phyloP scores from a whole-genome alignment of 2,329 filamentous ascomycete species.

The Pestalotiopsis sp. region DNA sequence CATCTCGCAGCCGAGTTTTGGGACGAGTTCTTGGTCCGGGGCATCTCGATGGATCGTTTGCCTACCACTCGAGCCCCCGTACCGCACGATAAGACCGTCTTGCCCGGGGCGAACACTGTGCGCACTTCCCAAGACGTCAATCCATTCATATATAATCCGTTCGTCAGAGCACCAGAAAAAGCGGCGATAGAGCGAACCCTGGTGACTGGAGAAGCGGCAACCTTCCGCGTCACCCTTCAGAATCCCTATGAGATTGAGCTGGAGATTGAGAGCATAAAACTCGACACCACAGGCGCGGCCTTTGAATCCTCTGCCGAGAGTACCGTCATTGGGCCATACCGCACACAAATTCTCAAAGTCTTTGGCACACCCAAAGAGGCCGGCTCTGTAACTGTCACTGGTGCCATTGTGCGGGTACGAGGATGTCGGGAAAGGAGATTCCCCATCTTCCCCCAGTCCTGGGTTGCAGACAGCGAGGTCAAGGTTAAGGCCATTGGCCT shows the following conservation, averaged over 20 bases:
- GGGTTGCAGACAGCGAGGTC: slow-evolving; percentile 68
- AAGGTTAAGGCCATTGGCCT: slow-evolving; percentile 81
- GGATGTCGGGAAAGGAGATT: slow-evolving; percentile 84
- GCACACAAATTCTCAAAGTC: slow-evolving; percentile 78
- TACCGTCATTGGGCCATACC: slow-evolving; percentile 76
- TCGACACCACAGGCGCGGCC: slow-evolving; percentile 73
- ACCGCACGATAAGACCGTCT: slow-evolving; percentile 60
- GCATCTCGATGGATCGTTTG: slow-evolving; percentile 69
- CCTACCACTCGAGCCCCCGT: slow-evolving; percentile 64
- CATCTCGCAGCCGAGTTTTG: slow-evolving; percentile 84
- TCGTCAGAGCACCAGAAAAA: slow-evolving; percentile 69
- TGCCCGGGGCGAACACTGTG: slow-evolving; percentile 52
- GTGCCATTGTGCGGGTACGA: slow-evolving; percentile 77
- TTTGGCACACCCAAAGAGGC: slow-evolving; percentile 66
- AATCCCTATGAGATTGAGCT: slow-evolving; percentile 95
- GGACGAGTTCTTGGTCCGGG: slow-evolving; percentile 92
- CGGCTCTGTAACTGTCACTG: slow-evolving; percentile 74
- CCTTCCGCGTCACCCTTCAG: slow-evolving; percentile 82
- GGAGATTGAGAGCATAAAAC: slow-evolving; percentile 78
- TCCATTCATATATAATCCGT: slow-evolving; percentile 95
- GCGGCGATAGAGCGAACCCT: slow-evolving; percentile 67
- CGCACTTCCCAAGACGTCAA: slow-evolving; percentile 66
- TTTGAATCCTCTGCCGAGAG: slow-evolving; percentile 69
- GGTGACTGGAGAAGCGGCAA: slow-evolving; percentile 76
- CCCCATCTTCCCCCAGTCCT: slow-evolving; percentile 78